Evolutionary conservation across 1,284 basidiomycete species (phyloP).

Genomic region (Somion occarium): DNA sequence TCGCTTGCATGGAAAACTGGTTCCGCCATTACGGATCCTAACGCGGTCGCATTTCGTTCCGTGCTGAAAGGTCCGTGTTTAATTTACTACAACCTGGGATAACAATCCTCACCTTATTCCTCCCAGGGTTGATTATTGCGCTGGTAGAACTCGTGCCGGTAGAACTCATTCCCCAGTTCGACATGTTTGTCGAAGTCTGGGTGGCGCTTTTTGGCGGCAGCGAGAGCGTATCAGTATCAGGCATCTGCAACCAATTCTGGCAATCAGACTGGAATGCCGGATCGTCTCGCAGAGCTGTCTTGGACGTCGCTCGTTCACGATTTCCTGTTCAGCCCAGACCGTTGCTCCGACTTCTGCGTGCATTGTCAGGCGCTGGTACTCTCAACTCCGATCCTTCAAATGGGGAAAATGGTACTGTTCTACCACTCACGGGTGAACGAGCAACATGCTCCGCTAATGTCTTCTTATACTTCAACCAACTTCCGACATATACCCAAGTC

Average conservation of each 20-base stretch:
- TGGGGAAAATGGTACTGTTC: conserved; percentile 33
- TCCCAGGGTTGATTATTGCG: conserved; percentile 63
- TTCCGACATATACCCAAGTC: conserved; percentile 75
- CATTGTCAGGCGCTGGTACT: conserved; percentile 71
- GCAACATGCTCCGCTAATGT: conserved; percentile 60
- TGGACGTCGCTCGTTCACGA: conserved; percentile 75
- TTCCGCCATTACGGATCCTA: conserved; percentile 71
- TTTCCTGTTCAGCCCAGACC: conserved; percentile 78
- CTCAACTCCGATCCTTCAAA: conserved; percentile 62
- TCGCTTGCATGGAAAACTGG: conserved; percentile 60
- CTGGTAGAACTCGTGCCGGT: conserved; percentile 71
- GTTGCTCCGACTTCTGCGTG: conserved; percentile 67
- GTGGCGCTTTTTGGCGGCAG: conserved; percentile 76
- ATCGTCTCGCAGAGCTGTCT: conserved; percentile 62
- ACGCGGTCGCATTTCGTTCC: conserved; percentile 77
- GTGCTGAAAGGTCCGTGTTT: conserved; percentile 68
- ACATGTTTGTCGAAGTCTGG: conserved; percentile 73
- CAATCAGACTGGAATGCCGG: conserved; percentile 60
- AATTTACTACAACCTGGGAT: not conserved
- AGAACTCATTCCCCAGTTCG: conserved; percentile 70
- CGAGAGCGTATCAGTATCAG: conserved; percentile 60
- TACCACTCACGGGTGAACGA: conserved; percentile 34
- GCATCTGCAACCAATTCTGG: conserved; percentile 79
- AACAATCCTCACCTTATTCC: not conserved
- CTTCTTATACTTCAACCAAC: conserved; percentile 66